Evolutionary conservation across 2,329 filamentous ascomycete genomes (phyloP), one percentile per base, ranked within the genome.

Genomic region (Lasiodiplodia gonubiensis): DNA sequence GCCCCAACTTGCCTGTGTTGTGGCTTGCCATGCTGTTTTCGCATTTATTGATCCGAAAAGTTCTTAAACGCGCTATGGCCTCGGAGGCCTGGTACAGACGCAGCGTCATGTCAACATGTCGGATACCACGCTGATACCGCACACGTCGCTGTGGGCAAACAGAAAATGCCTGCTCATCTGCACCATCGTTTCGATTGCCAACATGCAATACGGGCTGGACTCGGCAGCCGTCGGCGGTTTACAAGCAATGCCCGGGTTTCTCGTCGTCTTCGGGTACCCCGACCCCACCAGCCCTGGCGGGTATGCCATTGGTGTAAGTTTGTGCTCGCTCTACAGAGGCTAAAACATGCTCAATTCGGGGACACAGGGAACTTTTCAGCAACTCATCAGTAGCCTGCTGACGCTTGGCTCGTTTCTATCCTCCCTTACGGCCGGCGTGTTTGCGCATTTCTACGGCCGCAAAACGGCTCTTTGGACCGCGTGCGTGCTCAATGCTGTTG

Each of bases 201-300:
- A 83, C 69, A 83, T 85, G 78, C 83, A 86, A 70, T 86, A 86
- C 72, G 83, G 83, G 2, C 79, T 86, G 6, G 83, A 86, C 72
- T 81, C 78, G 12, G 79, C 81, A 2, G 80, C 80, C 8, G 77
- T 86, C 0, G 80, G 80, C 10, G 81, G 79, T 2, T 73, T 84
- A 4, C 80, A 84, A 70, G 82, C 83, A 3, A 85, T 85, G 83
- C 83, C 84, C 0, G 84, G 84, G 0, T 86, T 86, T 61, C 70
- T 84, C 7, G 74, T 78, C 65, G 83, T 86, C 0, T 86, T 85
- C 71, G 84, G 84, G 2, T 82, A 85, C 66, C 74, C 77, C 23
- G 79, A 83, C 60, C 77, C 82, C 72, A 67, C 68, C 0, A 73
- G 69, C 39, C 70, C 72, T 10, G 60, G 74, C 14, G 74, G 80